Evolutionary conservation across 345 rosid species (phyloP).

Genomic region (Populus simonii): DNA sequence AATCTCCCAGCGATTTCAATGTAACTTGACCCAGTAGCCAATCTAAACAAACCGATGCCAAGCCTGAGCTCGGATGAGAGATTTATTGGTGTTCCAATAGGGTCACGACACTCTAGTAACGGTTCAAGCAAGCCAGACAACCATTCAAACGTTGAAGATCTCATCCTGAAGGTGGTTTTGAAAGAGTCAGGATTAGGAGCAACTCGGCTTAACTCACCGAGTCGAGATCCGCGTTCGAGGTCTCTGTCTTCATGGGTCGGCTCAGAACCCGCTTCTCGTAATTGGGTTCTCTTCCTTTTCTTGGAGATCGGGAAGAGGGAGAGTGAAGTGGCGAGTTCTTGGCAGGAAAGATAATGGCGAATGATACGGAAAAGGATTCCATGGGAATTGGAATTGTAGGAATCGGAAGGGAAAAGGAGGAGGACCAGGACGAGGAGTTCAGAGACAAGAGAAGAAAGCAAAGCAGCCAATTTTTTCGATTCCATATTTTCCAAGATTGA

Average conservation of each 20-base stretch:
- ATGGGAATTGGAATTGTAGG: constrained; percentile 15
- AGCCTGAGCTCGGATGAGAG: constrained; percentile 60
- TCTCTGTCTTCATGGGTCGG: constrained; percentile 15
- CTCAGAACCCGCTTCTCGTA: constrained; percentile 33
- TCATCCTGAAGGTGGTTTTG: constrained; percentile 46
- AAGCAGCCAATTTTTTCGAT: constrained; percentile 49
- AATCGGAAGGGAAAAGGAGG: constrained; percentile 35
- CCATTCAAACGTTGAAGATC: constrained; percentile 59
- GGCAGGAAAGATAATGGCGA: constrained; percentile 35
- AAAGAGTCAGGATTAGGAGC: constrained; percentile 42
- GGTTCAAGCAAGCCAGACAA: constrained; percentile 67
- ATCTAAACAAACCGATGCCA: constrained; percentile 57
- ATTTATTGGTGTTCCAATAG: constrained; percentile 46
- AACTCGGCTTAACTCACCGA: constrained; percentile 9
- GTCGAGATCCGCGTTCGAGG: constrained; percentile 8
- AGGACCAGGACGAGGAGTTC: constrained; percentile 39
- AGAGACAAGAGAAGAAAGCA: constrained; percentile 44
- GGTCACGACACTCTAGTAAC: constrained; percentile 68
- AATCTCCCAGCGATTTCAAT: constrained; percentile 45
- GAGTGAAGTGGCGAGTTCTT: constrained; percentile 43
- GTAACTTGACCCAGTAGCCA: constrained; percentile 52
- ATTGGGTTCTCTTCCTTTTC: constrained; percentile 53
- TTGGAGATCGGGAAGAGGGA: constrained; percentile 35
- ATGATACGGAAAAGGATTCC: constrained; percentile 36
- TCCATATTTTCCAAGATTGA: constrained; percentile 40